A percentile compares a stretch with the other conserved stretches of the same genome.
Conservation (phyloP, 805 yeast species). For the Candida dendrica region DNA sequence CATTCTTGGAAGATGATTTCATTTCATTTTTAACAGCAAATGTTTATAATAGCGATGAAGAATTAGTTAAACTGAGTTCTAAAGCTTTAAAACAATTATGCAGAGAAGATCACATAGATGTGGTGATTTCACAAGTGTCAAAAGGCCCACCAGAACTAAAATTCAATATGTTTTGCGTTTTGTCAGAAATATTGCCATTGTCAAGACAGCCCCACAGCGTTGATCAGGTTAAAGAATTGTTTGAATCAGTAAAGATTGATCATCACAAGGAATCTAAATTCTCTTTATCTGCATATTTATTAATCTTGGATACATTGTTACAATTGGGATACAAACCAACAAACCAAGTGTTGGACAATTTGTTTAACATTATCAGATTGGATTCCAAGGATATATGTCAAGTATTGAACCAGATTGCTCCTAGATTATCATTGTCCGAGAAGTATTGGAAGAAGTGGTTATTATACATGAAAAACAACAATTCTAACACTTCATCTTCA, state of each 20-base stretch:
- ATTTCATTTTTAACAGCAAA: conserved; percentile 24
- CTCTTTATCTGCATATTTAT: conserved; percentile 17
- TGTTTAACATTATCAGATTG: conserved; percentile 16
- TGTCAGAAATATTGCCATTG: conserved; percentile 13
- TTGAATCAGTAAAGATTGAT: conserved; percentile 7
- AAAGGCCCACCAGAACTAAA: conserved; percentile 3
- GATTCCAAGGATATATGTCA: conserved; percentile 8
- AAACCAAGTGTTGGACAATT: conserved; percentile 6
- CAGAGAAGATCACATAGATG: background rate
- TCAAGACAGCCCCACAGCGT: background rate
- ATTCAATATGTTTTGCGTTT: conserved; percentile 13
- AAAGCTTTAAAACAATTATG: conserved; percentile 23
- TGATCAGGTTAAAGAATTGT: conserved; percentile 5
- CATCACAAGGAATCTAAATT: conserved; percentile 18
- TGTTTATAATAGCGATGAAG: conserved; percentile 32
- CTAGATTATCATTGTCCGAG: conserved; percentile 5
- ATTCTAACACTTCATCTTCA: conserved; percentile 28
- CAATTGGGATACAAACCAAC: conserved; percentile 1
- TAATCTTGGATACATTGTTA: conserved; percentile 12
- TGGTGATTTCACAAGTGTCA: background rate
- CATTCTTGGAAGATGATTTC: conserved; percentile 20
- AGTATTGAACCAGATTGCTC: conserved; percentile 6
- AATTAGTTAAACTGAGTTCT: conserved; percentile 35
- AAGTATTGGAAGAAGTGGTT: conserved; percentile 23
- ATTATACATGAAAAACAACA: conserved; percentile 31